Conservation (phyloP, 164 flowering plant species). For the Vitis rupestris region DNA sequence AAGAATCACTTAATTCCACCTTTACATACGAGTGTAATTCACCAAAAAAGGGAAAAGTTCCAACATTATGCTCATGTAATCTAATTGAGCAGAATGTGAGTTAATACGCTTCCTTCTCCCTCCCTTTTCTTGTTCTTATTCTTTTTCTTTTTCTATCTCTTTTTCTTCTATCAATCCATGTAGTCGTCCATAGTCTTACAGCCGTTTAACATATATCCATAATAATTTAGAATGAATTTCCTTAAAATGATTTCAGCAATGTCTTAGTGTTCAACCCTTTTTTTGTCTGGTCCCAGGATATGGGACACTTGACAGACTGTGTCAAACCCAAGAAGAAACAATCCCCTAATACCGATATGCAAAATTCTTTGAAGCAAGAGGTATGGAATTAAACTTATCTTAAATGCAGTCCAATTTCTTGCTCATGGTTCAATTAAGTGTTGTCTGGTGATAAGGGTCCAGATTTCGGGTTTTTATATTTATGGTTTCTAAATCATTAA, state of each 20-base stretch:
- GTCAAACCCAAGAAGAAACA: slow-evolving; percentile 31
- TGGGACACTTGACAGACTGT: slow-evolving; percentile 25
- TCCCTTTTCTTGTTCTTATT: background rate
- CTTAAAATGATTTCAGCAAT: background rate
- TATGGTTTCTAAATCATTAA: too few relatives aligned
- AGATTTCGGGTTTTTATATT: background rate
- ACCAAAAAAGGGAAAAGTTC: background rate
- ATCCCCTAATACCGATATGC: slow-evolving; percentile 39
- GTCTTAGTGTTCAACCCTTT: slow-evolving; percentile 2
- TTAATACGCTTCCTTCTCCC: background rate
- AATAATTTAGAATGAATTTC: background rate
- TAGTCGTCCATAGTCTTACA: background rate
- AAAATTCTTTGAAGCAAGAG: slow-evolving; percentile 75
- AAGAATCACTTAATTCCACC: slow-evolving; percentile 6
- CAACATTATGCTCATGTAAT: background rate
- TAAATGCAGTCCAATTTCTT: slow-evolving; percentile 1
- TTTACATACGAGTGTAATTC: background rate
- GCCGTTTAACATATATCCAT: background rate
- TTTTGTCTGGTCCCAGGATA: slow-evolving; percentile 42
- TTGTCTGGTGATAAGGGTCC: background rate
- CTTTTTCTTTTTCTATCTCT: background rate
- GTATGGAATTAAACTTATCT: slow-evolving; percentile 36
- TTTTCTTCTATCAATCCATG: background rate
- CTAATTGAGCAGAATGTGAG: background rate
- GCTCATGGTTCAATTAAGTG: background rate